Percentiles rank a stretch among this genome's conserved stretches.
These are phyloP conservation scores for Favolaschia claudopus DNA, from an alignment of 768 basidiomycete species.

Conservation along the genomic window DNA sequence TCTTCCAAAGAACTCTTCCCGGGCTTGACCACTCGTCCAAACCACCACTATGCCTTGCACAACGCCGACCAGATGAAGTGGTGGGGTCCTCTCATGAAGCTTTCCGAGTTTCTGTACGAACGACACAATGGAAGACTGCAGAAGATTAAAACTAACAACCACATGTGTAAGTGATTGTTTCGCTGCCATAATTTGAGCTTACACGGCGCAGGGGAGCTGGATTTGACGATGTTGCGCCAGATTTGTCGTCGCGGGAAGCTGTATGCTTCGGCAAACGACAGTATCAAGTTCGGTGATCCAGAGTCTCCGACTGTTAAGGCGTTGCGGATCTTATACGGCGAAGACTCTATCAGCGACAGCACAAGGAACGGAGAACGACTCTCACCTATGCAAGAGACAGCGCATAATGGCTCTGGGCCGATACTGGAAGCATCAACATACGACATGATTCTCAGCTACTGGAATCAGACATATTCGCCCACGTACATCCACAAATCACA, in stretches of 20 bases:
- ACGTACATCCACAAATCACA: slow-evolving; percentile 1
- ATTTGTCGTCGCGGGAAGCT: too few species aligned
- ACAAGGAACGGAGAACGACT: neutral
- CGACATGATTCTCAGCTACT: slow-evolving; percentile 13
- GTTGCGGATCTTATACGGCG: slow-evolving; percentile 1
- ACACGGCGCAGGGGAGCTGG: too few species aligned
- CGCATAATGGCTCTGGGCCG: slow-evolving; percentile 3
- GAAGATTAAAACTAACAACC: slow-evolving; percentile 10
- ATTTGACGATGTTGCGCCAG: too few species aligned
- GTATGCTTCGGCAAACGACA: too few species aligned
- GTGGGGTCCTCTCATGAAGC: slow-evolving; percentile 1
- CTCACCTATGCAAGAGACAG: neutral
- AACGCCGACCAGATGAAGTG: neutral
- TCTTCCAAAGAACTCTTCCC: slow-evolving; percentile 3
- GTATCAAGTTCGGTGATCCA: neutral
- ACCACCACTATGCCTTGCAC: slow-evolving; percentile 5
- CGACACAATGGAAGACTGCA: neutral
- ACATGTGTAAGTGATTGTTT: too few species aligned
- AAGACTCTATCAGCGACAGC: neutral
- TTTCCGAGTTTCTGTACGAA: neutral
- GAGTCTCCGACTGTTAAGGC: neutral
- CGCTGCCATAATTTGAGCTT: too few species aligned
- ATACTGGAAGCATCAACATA: neutral
- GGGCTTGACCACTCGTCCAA: neutral
- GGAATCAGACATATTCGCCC: slow-evolving; percentile 12